These are phyloP conservation scores for Sedum album DNA, from an alignment of 164 flowering plant genomes.

Conservation along the genomic window DNA sequence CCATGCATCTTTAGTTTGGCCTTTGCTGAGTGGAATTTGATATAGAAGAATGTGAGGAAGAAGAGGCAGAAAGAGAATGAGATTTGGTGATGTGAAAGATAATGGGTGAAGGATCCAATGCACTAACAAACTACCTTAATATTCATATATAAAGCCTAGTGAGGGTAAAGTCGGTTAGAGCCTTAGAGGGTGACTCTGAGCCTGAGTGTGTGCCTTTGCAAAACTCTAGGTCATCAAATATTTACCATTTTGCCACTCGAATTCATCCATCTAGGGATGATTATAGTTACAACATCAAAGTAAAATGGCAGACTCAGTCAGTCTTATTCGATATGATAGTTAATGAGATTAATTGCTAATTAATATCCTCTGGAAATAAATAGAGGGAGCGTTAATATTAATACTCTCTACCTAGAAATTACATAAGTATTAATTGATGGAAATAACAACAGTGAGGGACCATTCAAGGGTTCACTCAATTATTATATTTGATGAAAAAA, in stretches of 20 bases:
- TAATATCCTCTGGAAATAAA: not conserved
- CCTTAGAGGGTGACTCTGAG: no score
- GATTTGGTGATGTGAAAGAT: slow-evolving; percentile 5
- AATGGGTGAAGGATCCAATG: slow-evolving; percentile 3
- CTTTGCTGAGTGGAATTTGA: not conserved
- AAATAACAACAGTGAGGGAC: no score
- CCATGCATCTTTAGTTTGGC: not conserved
- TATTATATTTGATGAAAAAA: no score
- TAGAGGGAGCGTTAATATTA: slow-evolving; percentile 1
- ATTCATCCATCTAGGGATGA: no score
- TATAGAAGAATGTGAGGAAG: not conserved
- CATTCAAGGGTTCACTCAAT: no score
- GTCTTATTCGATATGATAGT: no score
- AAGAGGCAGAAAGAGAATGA: not conserved
- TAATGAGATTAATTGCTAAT: not conserved
- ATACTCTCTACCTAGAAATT: not conserved
- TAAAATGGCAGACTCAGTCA: no score
- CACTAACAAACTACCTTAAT: slow-evolving; percentile 1
- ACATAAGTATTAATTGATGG: not conserved
- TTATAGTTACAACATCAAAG: no score
- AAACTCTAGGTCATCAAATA: no score
- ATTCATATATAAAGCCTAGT: not conserved
- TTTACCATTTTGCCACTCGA: not conserved
- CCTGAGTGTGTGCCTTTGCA: no score
- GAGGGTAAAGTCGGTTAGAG: not conserved